phyloP scores from a whole-genome alignment of 805 yeast genomes.

The Starmerella riodocensis region DNA sequence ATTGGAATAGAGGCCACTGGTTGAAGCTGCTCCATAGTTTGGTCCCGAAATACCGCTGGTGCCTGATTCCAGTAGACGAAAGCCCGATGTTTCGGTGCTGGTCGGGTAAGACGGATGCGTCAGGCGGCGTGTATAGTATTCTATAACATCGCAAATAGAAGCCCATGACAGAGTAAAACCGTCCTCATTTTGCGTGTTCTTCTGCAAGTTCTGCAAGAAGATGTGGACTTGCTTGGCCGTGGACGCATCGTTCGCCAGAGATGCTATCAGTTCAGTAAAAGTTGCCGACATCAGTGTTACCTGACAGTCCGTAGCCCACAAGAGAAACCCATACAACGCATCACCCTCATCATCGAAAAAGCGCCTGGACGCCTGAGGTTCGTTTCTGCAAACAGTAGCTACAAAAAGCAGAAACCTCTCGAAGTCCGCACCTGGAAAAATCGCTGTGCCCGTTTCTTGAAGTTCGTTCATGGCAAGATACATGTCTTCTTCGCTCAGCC shows the following conservation, averaged over 20 bases:
- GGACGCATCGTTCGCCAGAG: constrained; percentile 35
- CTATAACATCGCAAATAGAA: constrained; percentile 13
- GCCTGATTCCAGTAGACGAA: no score
- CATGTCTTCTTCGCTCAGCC: constrained; percentile 29
- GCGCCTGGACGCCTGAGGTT: constrained; percentile 41
- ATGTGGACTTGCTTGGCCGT: constrained; percentile 31
- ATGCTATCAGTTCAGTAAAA: constrained; percentile 64
- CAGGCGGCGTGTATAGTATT: constrained; percentile 12
- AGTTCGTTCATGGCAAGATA: constrained; percentile 21
- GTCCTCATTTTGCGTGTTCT: constrained; percentile 24
- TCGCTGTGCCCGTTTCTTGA: constrained; percentile 6
- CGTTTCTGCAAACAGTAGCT: constrained; percentile 50
- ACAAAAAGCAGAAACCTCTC: constrained; percentile 75
- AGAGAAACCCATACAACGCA: constrained; percentile 63
- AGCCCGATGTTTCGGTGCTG: no score
- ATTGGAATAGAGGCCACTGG: no score
- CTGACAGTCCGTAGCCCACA: constrained; percentile 77
- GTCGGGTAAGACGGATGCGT: not conserved
- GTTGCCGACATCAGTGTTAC: constrained; percentile 66
- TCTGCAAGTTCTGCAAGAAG: constrained; percentile 34
- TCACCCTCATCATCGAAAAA: constrained; percentile 63
- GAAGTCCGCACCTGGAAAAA: constrained; percentile 54
- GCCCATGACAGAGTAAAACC: constrained; percentile 32
- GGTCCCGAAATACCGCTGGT: no score
- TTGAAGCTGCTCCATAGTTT: no score